Percentiles rank a stretch among this genome's conserved stretches.
phyloP scores from a whole-genome alignment of 305 asterid species.

The Solanum hybrid region DNA sequence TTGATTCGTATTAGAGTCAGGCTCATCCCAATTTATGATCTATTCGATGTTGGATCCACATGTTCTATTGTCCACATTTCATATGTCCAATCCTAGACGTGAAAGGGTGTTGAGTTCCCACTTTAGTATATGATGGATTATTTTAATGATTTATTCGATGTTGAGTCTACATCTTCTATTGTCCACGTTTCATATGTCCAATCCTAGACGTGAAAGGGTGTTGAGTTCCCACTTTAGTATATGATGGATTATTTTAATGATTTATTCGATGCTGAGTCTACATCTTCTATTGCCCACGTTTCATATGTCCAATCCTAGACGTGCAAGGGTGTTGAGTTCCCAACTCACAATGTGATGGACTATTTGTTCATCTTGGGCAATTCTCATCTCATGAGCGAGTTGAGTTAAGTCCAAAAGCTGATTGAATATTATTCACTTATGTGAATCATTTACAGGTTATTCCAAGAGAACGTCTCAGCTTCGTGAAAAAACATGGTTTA shows the following conservation, averaged over 20 bases:
- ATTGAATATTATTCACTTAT: not conserved
- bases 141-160: not conserved
- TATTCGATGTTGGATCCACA: not conserved
- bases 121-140: not conserved
- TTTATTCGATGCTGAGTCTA: not conserved
- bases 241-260: not conserved
- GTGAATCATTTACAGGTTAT: conserved; percentile 40
- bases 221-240: not conserved
- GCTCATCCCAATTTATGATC: not conserved
- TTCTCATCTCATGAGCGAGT: not conserved
- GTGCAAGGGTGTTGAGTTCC: not conserved
- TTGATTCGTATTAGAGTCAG: not conserved
- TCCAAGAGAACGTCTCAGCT: conserved; percentile 55
- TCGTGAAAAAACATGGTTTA: conserved; percentile 57
- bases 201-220: not conserved
- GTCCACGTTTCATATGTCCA: not conserved
- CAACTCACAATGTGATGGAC: not conserved
- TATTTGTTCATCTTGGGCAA: not conserved
- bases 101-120: not conserved
- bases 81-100: not conserved
- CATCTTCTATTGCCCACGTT: not conserved
- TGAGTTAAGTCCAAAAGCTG: not conserved
- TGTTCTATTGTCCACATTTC: not conserved
- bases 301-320: not conserved
- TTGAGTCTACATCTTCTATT: not conserved